These are phyloP conservation scores for Dalechampia spathulata DNA, from an alignment of 441 rosid genomes.

Conservation along the genomic window DNA sequence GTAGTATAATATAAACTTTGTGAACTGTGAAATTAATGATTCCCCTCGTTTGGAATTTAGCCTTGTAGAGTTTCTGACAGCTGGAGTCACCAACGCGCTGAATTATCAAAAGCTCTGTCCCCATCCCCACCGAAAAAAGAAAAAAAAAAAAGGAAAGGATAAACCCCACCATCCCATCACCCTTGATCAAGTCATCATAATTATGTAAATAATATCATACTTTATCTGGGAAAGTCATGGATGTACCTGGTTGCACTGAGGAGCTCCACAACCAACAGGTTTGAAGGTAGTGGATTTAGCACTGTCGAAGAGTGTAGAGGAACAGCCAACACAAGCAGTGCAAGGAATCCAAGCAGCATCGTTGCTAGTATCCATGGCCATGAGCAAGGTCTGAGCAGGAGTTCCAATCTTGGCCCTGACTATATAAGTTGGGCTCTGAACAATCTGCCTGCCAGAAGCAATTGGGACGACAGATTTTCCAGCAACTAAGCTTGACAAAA, in stretches of 20 bases:
- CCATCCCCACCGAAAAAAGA: too few species aligned
- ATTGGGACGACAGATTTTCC: slow-evolving; percentile 64
- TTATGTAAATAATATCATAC: too few species aligned
- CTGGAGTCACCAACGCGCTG: neutral
- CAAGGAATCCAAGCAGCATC: slow-evolving; percentile 90
- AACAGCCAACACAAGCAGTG: slow-evolving; percentile 73
- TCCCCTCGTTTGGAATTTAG: neutral
- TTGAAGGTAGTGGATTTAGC: slow-evolving; percentile 51
- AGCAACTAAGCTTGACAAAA: slow-evolving; percentile 60
- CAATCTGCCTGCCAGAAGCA: slow-evolving; percentile 68
- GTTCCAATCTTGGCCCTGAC: slow-evolving; percentile 70
- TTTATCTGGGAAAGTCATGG: too few species aligned
- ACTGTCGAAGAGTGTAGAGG: slow-evolving; percentile 41
- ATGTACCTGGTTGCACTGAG: slow-evolving; percentile 55
- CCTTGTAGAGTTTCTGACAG: neutral
- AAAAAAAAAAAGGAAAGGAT: too few species aligned
- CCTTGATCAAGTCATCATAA: too few species aligned
- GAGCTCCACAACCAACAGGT: slow-evolving; percentile 43
- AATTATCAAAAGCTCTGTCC: too few species aligned
- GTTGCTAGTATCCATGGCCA: slow-evolving; percentile 85
- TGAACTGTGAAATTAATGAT: neutral
- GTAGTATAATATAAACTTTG: neutral
- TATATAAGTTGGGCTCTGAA: slow-evolving; percentile 81
- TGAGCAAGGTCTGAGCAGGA: slow-evolving; percentile 69
- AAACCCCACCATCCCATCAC: too few species aligned